Percentiles rank a stretch among this genome's conserved stretches.
Evolutionary conservation across 1,284 basidiomycete genomes (phyloP).

Genomic region (Laetiporus sulphureus): DNA sequence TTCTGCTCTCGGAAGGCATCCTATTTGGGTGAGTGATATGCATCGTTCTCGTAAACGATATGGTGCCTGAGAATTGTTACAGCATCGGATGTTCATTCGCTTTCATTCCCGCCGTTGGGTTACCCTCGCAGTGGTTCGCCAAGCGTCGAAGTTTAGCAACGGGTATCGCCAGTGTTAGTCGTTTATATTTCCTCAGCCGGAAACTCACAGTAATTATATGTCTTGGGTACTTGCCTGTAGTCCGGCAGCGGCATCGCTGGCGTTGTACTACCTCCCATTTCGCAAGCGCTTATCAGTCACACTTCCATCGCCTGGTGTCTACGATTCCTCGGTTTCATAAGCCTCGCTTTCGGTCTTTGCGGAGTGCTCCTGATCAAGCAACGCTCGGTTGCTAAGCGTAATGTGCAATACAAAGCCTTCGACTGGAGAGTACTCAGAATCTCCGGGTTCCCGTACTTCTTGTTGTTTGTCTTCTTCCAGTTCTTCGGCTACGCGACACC

Average conservation of each 20-base stretch:
- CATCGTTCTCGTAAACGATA: background rate
- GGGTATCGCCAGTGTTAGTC: conserved; percentile 5
- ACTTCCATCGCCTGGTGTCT: conserved; percentile 6
- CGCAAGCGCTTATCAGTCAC: conserved; percentile 2
- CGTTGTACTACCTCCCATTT: conserved; percentile 2
- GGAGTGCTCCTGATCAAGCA: conserved; percentile 3
- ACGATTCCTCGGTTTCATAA: conserved; percentile 6
- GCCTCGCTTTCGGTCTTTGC: conserved; percentile 3
- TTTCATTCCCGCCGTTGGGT: conserved; percentile 3
- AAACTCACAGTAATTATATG: background rate
- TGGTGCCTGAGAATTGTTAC: background rate
- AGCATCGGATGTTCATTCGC: conserved; percentile 4
- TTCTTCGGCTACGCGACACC: conserved; percentile 8
- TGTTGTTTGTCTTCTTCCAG: conserved; percentile 5
- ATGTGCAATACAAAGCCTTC: conserved; percentile 7
- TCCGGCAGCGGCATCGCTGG: conserved; percentile 4
- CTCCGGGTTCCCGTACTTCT: conserved; percentile 4
- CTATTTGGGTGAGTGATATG: conserved; percentile 8
- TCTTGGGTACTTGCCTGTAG: background rate
- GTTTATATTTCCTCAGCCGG: background rate
- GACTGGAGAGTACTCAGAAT: conserved; percentile 4
- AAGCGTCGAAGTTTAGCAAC: conserved; percentile 6
- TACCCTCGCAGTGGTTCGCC: conserved; percentile 5
- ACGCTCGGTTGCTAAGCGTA: conserved; percentile 4
- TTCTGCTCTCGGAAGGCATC: conserved; percentile 6